Base-by-base conservation (phyloP, 257 asterid species). In the Cruciata laevipes region DNA sequence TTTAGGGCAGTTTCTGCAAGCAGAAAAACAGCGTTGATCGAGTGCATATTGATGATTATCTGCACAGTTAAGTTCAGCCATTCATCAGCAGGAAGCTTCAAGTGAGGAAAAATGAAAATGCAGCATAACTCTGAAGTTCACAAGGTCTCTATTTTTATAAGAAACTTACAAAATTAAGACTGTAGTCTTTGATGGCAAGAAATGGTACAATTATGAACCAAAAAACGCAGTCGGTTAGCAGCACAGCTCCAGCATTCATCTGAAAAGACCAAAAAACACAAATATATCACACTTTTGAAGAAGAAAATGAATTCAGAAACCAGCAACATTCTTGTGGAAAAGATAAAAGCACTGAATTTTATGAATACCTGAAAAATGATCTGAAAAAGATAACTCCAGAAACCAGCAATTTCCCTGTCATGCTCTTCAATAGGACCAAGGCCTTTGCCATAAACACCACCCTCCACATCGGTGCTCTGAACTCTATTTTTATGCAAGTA, bases 181-280 rank as follows among this genome's bases (percentile, higher is more conserved):
- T 85, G 82, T 86, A 89, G 74, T 89, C 95, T 80, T 81, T 88
- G 63, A 85, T 85, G 66, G 84, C 82, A 72, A 93, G 95, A 74
- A 83, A 88, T 5, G 98, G 98, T 30, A 89, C 96, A 66, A 93
- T 80, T 33, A 93, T 79, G 87, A 90, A 93, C 98, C 98, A 93
- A 61, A 88, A 93, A 4, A 89, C 94, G 0, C 87, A 78, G 21
- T 93, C 98, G 18, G 97, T 93, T 74, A 93, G 85, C 73, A 86
- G 67, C 65, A 88, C 97, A 72, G 98, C 98, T 64, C 98, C 98
- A 63, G 97, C 97, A 77, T 86, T 93, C 96, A 90, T 90, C 98
- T 93, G 53, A 13, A 51, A 31, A 66, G 32, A 53, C n/a, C n/a
- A 23, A 11, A 11, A 12, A 47, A 1, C 11, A 65, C 0, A 10